Percentiles rank a stretch among this genome's conserved stretches.
Conservation (phyloP, 2,329 filamentous ascomycete species). For the Beauveria australis region DNA sequence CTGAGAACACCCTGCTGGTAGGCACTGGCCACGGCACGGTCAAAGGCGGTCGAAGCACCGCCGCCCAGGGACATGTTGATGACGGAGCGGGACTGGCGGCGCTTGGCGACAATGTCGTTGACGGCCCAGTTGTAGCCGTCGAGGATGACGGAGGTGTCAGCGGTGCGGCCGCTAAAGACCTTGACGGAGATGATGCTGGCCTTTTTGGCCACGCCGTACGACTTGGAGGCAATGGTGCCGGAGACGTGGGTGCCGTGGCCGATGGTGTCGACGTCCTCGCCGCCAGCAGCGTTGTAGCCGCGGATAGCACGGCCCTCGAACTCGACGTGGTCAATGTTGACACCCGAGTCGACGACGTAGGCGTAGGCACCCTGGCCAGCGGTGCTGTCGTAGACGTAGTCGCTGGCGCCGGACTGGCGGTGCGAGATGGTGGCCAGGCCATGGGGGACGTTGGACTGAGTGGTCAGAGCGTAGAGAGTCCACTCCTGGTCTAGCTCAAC, state of each 20-base stretch:
- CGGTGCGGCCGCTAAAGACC: constrained; percentile 44
- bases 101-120: constrained; percentile 15
- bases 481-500: constrained; percentile 25
- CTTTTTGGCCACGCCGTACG: constrained; percentile 55
- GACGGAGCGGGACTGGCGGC: constrained; percentile 24
- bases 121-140: constrained; percentile 15
- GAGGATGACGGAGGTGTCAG: constrained; percentile 40
- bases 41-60: constrained; percentile 35
- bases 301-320: constrained; percentile 45
- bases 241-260: constrained; percentile 59
- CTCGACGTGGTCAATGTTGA: constrained; percentile 46
- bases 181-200: constrained; percentile 50
- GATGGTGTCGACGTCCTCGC: constrained; percentile 41
- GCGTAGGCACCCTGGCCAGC: constrained; percentile 49
- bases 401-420: constrained; percentile 21
- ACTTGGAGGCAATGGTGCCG: constrained; percentile 52
- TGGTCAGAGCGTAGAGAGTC: constrained; percentile 20
- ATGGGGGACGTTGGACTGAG: constrained; percentile 31
- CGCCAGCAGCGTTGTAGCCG: constrained; percentile 27
- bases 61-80: constrained; percentile 50
- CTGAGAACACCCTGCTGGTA: constrained; percentile 39
- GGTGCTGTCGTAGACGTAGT: constrained; percentile 33
- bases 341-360: constrained; percentile 60
- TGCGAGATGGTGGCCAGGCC: constrained; percentile 39
- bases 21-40: constrained; percentile 39